Conservation (phyloP, 805 yeast species). For the Lachancea lanzarotensis region DNA sequence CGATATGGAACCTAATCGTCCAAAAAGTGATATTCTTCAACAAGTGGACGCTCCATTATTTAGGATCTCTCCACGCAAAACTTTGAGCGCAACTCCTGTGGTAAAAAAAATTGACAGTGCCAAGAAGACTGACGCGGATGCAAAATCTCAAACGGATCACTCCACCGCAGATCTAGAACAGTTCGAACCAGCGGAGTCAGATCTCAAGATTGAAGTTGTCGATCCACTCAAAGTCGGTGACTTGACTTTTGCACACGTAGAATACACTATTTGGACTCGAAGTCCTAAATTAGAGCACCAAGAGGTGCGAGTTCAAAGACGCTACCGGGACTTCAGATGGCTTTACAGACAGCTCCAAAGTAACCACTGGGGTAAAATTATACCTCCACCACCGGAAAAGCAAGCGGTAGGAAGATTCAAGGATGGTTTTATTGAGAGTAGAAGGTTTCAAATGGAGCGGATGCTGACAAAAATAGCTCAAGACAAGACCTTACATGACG, state of each 20-base stretch:
- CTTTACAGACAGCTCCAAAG: constrained; percentile 78
- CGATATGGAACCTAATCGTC: constrained; percentile 16
- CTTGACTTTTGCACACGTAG: constrained; percentile 79
- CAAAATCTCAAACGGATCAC: not conserved
- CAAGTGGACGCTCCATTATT: constrained; percentile 25
- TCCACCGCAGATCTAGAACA: constrained; percentile 12
- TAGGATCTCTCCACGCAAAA: constrained; percentile 18
- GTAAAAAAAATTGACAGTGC: not conserved
- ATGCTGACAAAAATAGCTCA: constrained; percentile 73
- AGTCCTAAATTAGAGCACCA: constrained; percentile 35
- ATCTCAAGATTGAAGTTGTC: constrained; percentile 65
- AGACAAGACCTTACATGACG: constrained; percentile 52
- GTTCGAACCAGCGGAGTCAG: constrained; percentile 7
- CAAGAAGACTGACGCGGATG: not conserved
- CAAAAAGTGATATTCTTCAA: constrained; percentile 13
- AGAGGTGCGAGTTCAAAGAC: constrained; percentile 60
- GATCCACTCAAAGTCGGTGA: constrained; percentile 94
- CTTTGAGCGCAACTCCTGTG: constrained; percentile 2
- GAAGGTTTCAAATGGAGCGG: constrained; percentile 76
- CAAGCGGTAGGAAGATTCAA: constrained; percentile 90
- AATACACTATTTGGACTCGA: constrained; percentile 66
- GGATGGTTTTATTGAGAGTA: constrained; percentile 78
- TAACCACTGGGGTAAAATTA: constrained; percentile 82
- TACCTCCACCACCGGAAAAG: constrained; percentile 96
- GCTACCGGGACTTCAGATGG: constrained; percentile 94